Evolutionary conservation across 2,329 filamentous ascomycete species (phyloP), one percentile per base, ranked within the genome.

Genomic region (Hymenoscyphus repandus): DNA sequence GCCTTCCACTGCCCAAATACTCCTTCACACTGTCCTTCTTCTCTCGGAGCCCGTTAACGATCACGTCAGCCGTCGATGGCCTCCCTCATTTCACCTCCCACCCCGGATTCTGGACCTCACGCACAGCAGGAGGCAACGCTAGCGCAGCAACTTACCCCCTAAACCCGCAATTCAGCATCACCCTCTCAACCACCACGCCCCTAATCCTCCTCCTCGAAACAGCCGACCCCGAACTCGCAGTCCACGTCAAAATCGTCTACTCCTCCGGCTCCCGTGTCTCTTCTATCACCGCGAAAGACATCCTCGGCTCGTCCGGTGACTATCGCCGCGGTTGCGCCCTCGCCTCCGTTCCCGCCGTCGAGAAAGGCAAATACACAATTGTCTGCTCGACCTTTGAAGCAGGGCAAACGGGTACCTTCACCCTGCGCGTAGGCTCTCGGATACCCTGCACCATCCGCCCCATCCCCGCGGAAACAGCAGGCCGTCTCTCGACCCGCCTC

Each of bases 321-420:
- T 96, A 99, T 69, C 83, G 88, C 44, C 83, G 85, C 27, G 86
- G 87, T 27, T 88, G 86, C 64, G 87, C 88, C 3, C 74, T 90
- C 31, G 83, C 86, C 2, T 80, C 88, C 55, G 71, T 79, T 6
- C 58, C 67, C 62, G 63, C 56, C 72, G 17, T 96, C 15, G 81
- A 83, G 36, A 72, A 80, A 1, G 92, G 92, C 0, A 76, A 76
- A 0, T 99, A 97, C 68, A 96, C 89, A 0, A 77, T 96, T 50
- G 86, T 96, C 6, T 92, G 87, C 65, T 96, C 90, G 2, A 95
- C 92, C 0, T 97, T 95, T 66, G 90, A 95, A 56, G 78, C 85
- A 0, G 86, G 85, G 7, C 88, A 95, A 63, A 73, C 81, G 1
- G 88, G 86, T 3, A 75, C 77, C 44, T 97, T 95, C 63, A 80